phyloP scores from a whole-genome alignment of 2,329 filamentous ascomycete species.

The Penicillium sp. region DNA sequence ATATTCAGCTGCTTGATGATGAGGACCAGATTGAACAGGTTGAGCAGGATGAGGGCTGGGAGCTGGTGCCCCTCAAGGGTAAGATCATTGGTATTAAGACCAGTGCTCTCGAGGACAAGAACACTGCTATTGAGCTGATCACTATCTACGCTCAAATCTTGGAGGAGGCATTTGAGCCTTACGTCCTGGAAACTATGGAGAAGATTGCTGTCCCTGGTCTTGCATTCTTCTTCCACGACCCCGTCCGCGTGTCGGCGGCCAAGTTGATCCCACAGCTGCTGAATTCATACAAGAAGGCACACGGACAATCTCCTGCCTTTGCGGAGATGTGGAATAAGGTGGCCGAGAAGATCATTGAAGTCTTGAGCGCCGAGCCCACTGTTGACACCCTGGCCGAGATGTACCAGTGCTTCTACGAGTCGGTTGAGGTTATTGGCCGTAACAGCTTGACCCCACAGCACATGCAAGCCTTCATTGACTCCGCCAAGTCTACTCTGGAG shows the following conservation, averaged over 20 bases:
- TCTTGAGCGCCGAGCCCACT: conserved; percentile 87
- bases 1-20: conserved; percentile 93
- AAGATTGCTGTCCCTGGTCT: conserved; percentile 92
- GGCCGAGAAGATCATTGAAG: conserved; percentile 87
- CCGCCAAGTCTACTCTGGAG: conserved; percentile 79
- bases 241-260: conserved; percentile 89
- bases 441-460: conserved; percentile 75
- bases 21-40: conserved; percentile 91
- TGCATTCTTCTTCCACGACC: conserved; percentile 99
- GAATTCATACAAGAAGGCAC: conserved; percentile 90
- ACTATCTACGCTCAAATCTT: conserved; percentile 96
- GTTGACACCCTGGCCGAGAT: conserved; percentile 97
- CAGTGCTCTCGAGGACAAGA: conserved; percentile 95
- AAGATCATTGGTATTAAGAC: conserved; percentile 99
- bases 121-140: conserved; percentile 98
- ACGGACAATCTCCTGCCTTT: conserved; percentile 79
- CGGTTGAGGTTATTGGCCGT: conserved; percentile 88
- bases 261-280: conserved; percentile 92
- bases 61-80: conserved; percentile 92
- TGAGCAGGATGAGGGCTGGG: conserved; percentile 95
- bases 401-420: conserved; percentile 99
- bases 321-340: conserved; percentile 81
- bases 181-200: conserved; percentile 90
- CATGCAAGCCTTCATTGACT: conserved; percentile 85
- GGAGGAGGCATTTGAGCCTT: conserved; percentile 88